Evolutionary conservation across 805 yeast species (phyloP), one percentile per base, ranked within the genome.

Genomic region (Wickerhamiella galacta): DNA sequence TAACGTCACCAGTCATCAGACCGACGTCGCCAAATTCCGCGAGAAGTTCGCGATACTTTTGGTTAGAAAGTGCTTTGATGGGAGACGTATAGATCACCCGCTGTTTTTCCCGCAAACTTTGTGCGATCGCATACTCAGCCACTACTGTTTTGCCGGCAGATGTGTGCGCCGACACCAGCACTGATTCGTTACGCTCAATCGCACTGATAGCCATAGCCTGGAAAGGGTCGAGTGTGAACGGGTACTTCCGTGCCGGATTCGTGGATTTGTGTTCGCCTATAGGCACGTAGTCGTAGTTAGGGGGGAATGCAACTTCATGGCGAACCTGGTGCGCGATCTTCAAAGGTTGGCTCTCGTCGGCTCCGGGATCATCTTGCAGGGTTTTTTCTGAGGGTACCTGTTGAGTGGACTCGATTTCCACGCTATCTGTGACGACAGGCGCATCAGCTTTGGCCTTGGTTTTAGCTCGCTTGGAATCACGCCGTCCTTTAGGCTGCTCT

Each of bases 21-120:
- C 99, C 99, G 20, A 90, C 96, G 53, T 90, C 96, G 16, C 90
- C 87, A 61, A 90, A 81, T 48, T 85, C 93, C 2, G 93, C 93
- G 36, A 75, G 63, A 44, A 90, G 63, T 54, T 85, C 96, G 59
- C 96, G 70, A 51, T 80, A 85, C 51, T 85, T 85, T 57, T 85
- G 96, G 54, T 85, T 85, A 46, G 93, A 79, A 54, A 85, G 66
- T 0, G 95, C 95, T 53, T 85, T 85, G 52, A 85, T 85, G 3
- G 95, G 95, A 4, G 95, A 83, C 0, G 95, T 85, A 51, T 85
- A 85, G 39, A 85, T 85, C 33, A 85, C 95, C 53, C 95, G 70
- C 56, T 85, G 95, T 49, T 83, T 83, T 32, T 77, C 82, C 41
- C 90, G 62, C 39, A 85, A 59, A n/a, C 93, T 78, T 56, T 82